Evolutionary conservation across 2,329 filamentous ascomycete genomes (phyloP).

Genomic region (Xylaria sp.): DNA sequence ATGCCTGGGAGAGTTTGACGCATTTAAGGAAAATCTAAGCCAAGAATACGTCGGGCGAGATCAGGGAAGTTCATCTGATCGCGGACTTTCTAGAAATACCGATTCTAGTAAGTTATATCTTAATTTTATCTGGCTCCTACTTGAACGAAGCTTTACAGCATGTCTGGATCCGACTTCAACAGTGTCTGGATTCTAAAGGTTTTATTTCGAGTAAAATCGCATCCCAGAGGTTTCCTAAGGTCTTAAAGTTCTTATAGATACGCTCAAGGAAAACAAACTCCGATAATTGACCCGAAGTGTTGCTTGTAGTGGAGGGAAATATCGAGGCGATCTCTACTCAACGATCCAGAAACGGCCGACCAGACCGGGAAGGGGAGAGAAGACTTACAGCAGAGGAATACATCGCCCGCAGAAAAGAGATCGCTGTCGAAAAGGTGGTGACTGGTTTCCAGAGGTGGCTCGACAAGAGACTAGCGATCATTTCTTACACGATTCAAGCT

Average conservation of each 20-base stretch:
- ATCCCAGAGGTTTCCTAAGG: background rate
- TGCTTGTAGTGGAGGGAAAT: slow-evolving; percentile 41
- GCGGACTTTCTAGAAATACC: slow-evolving; percentile 34
- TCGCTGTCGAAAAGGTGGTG: slow-evolving; percentile 46
- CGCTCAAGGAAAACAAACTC: background rate
- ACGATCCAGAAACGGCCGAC: slow-evolving; percentile 43
- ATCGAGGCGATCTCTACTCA: slow-evolving; percentile 43
- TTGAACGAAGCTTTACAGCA: background rate
- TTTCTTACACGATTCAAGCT: slow-evolving; percentile 47
- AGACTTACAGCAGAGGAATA: slow-evolving; percentile 47
- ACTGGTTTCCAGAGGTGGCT: slow-evolving; percentile 47
- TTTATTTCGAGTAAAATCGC: background rate
- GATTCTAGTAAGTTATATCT: slow-evolving; percentile 38
- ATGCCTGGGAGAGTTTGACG: slow-evolving; percentile 39
- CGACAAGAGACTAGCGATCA: slow-evolving; percentile 47
- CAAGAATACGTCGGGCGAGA: slow-evolving; percentile 39
- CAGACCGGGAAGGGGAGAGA: slow-evolving; percentile 39
- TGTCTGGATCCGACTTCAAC: background rate
- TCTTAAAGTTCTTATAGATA: background rate
- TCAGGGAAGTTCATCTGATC: slow-evolving; percentile 36
- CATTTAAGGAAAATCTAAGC: slow-evolving; percentile 39
- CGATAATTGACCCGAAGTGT: background rate
- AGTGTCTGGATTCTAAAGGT: background rate
- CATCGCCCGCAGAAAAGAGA: slow-evolving; percentile 44
- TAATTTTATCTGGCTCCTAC: background rate